A percentile compares a stretch with the other conserved stretches of the same genome.
phyloP scores from a whole-genome alignment of 805 yeast species.

The Spathaspora gorwiae region DNA sequence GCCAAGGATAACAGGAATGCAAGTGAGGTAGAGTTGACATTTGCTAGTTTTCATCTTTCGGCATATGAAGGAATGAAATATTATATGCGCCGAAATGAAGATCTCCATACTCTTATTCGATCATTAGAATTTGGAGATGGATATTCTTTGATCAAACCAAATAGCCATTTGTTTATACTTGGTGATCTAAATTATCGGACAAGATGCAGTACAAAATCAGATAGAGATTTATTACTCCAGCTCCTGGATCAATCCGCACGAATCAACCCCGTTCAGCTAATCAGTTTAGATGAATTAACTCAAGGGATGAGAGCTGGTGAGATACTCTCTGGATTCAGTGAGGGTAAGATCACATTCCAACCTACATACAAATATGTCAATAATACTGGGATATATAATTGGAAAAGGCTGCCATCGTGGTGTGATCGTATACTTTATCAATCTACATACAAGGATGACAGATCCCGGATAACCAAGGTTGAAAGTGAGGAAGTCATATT shows the following conservation, averaged over 20 bases:
- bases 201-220: constrained; percentile 4
- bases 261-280: too few relatives aligned
- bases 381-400: constrained; percentile 48
- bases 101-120: constrained; percentile 46
- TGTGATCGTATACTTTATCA: constrained; percentile 78
- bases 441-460: constrained; percentile 26
- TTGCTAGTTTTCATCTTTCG: constrained; percentile 66
- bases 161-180: constrained; percentile 60
- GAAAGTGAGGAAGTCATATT: not conserved
- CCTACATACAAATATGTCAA: constrained; percentile 74
- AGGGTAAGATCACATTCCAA: constrained; percentile 58
- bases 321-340: constrained; percentile 61
- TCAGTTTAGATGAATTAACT: constrained; percentile 49
- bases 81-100: constrained; percentile 46
- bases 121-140: constrained; percentile 58
- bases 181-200: constrained; percentile 88
- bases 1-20: constrained; percentile 2
- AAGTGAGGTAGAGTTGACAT: constrained; percentile 43
- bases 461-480: not conserved
- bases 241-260: constrained; percentile 18
- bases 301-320: constrained; percentile 36
- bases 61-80: constrained; percentile 69
- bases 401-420: constrained; percentile 77
- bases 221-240: constrained; percentile 17
- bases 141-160: constrained; percentile 46